phyloP scores from a whole-genome alignment of 2,329 filamentous ascomycete species.

The Pyricularia pennisetigena region DNA sequence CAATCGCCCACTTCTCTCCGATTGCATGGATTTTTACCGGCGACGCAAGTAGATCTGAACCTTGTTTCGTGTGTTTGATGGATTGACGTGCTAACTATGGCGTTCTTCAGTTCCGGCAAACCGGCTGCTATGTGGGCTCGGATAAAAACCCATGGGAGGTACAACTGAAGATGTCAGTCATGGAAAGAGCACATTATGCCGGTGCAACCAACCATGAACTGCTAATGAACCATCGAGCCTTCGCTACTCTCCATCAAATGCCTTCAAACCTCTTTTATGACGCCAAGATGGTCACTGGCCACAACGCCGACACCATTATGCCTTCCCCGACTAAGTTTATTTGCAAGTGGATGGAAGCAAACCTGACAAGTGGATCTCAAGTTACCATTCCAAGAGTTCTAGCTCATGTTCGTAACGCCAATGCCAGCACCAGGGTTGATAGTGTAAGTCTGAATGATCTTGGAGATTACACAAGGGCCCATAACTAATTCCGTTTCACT shows the following conservation, averaged over 20 bases:
- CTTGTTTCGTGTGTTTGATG: not conserved
- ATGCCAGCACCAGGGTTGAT: not conserved
- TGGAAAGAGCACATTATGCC: slow-evolving; percentile 16
- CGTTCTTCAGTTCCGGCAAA: slow-evolving; percentile 23
- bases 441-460: slow-evolving; percentile 3
- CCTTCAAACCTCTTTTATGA: slow-evolving; percentile 32
- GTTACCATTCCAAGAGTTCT: slow-evolving; percentile 26
- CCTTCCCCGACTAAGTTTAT: slow-evolving; percentile 10
- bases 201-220: slow-evolving; percentile 14
- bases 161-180: slow-evolving; percentile 15
- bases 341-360: slow-evolving; percentile 10
- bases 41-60: slow-evolving; percentile 13
- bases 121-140: slow-evolving; percentile 27
- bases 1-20: slow-evolving; percentile 31
- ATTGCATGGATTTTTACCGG: slow-evolving; percentile 34
- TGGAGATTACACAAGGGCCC: too few species aligned
- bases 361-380: not conserved
- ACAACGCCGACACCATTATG: slow-evolving; percentile 9
- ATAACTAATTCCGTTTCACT: not conserved
- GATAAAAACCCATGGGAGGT: slow-evolving; percentile 8
- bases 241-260: slow-evolving; percentile 23
- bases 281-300: slow-evolving; percentile 24
- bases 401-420: slow-evolving; percentile 13
- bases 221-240: slow-evolving; percentile 19
- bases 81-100: not conserved